phyloP scores from a whole-genome alignment of 1,284 basidiomycete genomes.

The Ganoderma lucidum region DNA sequence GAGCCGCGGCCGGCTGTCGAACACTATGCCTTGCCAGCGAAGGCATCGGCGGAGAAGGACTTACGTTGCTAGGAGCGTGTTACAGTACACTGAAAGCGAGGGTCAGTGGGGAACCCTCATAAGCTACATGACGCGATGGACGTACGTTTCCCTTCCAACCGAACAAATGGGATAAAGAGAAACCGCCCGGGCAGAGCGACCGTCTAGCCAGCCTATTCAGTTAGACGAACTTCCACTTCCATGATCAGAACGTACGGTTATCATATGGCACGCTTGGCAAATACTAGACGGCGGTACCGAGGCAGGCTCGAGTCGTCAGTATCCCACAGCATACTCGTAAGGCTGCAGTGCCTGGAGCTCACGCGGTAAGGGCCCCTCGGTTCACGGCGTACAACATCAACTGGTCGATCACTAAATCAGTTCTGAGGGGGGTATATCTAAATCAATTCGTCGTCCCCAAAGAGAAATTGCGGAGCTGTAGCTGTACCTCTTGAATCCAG shows the following conservation, averaged over 20 bases:
- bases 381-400: not conserved
- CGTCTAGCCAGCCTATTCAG: not conserved
- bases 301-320: too few relatives aligned
- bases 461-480: too few relatives aligned
- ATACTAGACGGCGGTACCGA: not conserved
- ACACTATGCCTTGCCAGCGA: too few relatives aligned
- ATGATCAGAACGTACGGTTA: not conserved
- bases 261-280: not conserved
- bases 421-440: not conserved
- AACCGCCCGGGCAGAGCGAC: not conserved
- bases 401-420: not conserved
- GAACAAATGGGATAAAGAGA: not conserved
- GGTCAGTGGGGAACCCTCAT: not conserved
- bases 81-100: not conserved
- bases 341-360: not conserved
- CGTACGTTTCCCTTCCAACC: not conserved
- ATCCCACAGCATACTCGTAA: too few relatives aligned
- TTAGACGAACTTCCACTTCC: too few relatives aligned
- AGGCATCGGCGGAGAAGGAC: not conserved
- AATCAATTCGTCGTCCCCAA: too few relatives aligned
- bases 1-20: too few relatives aligned
- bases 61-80: not conserved
- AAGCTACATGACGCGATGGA: not conserved
- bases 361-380: not conserved
- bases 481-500: constrained; percentile 1